A percentile compares a stretch with the other conserved stretches of the same genome.
Evolutionary conservation across 495 filamentous ascomycete species (phyloP).

Genomic region (Darksidea phi): DNA sequence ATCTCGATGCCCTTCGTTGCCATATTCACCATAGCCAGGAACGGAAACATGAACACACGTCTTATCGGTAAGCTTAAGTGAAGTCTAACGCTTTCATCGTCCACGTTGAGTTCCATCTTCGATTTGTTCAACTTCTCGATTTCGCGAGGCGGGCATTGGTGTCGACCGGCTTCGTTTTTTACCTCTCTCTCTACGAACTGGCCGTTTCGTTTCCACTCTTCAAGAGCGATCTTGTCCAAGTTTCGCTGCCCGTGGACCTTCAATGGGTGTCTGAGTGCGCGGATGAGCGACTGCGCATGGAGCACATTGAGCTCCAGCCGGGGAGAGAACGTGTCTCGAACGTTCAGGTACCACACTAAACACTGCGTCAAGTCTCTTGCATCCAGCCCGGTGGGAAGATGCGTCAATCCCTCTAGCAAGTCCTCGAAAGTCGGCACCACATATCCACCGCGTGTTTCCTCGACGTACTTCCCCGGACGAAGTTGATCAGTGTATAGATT

Average conservation of each 20-base stretch:
- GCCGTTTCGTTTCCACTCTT: constrained; percentile 7
- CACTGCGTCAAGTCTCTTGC: constrained; percentile 11
- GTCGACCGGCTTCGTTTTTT: neutral
- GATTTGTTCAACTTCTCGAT: neutral
- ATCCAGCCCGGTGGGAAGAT: constrained; percentile 10
- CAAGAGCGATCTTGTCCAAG: neutral
- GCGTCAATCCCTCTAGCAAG: constrained; percentile 4
- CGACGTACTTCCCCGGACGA: neutral
- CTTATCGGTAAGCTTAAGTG: neutral
- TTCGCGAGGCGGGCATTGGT: neutral
- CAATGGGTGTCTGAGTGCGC: constrained; percentile 8
- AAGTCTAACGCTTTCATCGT: neutral
- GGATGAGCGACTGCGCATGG: constrained; percentile 6
- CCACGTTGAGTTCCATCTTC: neutral
- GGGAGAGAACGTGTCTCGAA: constrained; percentile 5
- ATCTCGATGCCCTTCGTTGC: neutral
- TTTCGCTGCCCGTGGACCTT: constrained; percentile 8
- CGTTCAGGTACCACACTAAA: constrained; percentile 12
- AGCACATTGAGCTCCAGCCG: constrained; percentile 18
- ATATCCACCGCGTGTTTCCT: neutral
- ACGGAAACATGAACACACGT: neutral
- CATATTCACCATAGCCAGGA: neutral
- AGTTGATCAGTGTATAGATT: constrained; percentile 3
- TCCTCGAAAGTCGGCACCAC: constrained; percentile 11
- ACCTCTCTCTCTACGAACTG: constrained; percentile 7